Percentiles rank a stretch among this genome's conserved stretches.
Conservation (phyloP, 2,329 filamentous ascomycete genomes). For the Arthroderma uncinatum region DNA sequence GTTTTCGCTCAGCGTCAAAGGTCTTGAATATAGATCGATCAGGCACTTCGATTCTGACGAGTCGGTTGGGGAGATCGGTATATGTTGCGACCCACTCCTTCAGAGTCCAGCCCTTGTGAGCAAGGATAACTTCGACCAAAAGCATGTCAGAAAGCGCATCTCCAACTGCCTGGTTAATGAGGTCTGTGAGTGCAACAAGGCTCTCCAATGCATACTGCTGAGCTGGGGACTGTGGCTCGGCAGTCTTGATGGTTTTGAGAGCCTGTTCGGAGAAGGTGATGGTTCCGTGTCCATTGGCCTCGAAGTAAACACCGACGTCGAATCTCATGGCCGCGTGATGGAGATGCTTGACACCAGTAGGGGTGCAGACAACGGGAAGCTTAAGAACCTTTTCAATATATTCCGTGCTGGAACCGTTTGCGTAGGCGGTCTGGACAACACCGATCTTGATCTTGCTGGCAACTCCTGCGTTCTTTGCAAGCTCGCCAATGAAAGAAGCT, state of each 20-base stretch:
- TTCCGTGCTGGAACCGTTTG: constrained; percentile 86
- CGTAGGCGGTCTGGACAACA: constrained; percentile 94
- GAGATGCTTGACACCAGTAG: constrained; percentile 92
- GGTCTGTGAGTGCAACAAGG: constrained; percentile 68
- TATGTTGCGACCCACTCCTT: constrained; percentile 91
- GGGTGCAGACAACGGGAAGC: constrained; percentile 82
- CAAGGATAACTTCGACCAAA: constrained; percentile 88
- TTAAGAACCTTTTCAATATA: constrained; percentile 82
- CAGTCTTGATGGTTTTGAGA: constrained; percentile 63
- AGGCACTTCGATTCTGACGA: constrained; percentile 82
- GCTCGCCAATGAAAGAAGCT: constrained; percentile 84
- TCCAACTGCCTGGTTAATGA: constrained; percentile 97
- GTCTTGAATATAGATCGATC: constrained; percentile 85
- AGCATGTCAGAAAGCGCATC: constrained; percentile 94
- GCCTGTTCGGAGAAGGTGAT: constrained; percentile 86
- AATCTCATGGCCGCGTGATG: constrained; percentile 94
- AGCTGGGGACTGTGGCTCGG: constrained; percentile 77
- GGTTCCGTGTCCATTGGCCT: constrained; percentile 95
- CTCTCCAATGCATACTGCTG: constrained; percentile 83
- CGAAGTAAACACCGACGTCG: constrained; percentile 95
- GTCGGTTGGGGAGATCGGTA: constrained; percentile 82
- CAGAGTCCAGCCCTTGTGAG: constrained; percentile 84
- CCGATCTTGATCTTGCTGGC: constrained; percentile 75
- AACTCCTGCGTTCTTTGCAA: constrained; percentile 68
- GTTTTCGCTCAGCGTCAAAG: constrained; percentile 79